Evolutionary conservation across 257 asterid genomes (phyloP).

Genomic region (Jacaranda copaia): DNA sequence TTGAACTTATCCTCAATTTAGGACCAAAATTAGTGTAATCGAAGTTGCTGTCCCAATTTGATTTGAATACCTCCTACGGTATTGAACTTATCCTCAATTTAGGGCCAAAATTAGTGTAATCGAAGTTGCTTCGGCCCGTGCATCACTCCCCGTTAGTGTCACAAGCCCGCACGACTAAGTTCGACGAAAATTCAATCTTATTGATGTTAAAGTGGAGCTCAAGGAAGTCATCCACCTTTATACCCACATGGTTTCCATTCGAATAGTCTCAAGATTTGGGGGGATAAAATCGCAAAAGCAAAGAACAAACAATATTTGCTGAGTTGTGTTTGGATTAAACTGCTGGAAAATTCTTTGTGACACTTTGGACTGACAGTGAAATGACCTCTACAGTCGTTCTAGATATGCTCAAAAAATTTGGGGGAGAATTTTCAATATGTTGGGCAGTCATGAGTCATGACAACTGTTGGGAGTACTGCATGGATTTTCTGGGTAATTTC

Average conservation of each 20-base stretch:
- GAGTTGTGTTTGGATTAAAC: neutral
- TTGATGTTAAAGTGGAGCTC: no score
- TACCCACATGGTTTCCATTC: neutral
- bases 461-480: neutral
- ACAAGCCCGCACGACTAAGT: no score
- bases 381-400: neutral
- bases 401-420: neutral
- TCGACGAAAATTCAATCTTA: no score
- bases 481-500: neutral
- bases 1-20: no score
- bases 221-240: neutral
- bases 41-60: no score
- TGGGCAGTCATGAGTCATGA: neutral
- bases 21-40: no score
- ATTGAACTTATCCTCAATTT: no score
- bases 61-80: no score
- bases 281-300: no score
- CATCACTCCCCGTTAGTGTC: no score
- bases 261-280: neutral
- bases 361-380: conserved; percentile 17
- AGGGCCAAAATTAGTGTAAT: no score
- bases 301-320: neutral
- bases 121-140: no score
- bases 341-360: neutral
- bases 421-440: neutral